Conservation (phyloP, 176 grass and related monocot genomes). For the Metroxylon sagu region DNA sequence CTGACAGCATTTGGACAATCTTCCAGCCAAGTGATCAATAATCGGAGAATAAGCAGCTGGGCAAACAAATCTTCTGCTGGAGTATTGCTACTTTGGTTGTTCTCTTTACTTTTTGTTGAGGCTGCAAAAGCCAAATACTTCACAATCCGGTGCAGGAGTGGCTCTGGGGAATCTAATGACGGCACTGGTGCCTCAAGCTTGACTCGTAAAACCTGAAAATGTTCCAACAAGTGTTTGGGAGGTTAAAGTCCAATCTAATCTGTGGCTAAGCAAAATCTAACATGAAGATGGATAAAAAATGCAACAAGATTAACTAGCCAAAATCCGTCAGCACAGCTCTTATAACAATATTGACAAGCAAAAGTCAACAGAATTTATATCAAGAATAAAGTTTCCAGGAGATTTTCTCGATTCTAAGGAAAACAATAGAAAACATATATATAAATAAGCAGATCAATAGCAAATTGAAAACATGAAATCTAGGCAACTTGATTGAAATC, state of each 20-base stretch:
- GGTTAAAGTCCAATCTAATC: conserved; percentile 11
- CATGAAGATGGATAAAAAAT: not conserved
- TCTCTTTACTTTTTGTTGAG: conserved; percentile 47
- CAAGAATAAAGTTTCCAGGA: too few species aligned
- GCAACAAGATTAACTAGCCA: not conserved
- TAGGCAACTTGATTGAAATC: too few species aligned
- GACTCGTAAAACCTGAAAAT: conserved; percentile 66
- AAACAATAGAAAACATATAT: conserved; percentile 17
- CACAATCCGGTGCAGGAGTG: conserved; percentile 63
- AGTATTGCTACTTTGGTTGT: conserved; percentile 28
- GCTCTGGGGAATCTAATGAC: conserved; percentile 65
- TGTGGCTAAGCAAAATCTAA: conserved; percentile 4
- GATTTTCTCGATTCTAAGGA: not conserved
- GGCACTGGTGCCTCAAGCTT: conserved; percentile 63
- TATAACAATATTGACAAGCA: too few species aligned
- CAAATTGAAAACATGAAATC: too few species aligned
- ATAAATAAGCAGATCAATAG: conserved; percentile 2
- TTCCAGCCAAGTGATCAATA: conserved; percentile 74
- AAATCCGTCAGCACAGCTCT: too few species aligned
- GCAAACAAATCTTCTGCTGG: conserved; percentile 41
- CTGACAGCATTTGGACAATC: conserved; percentile 80
- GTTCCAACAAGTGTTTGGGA: conserved; percentile 1
- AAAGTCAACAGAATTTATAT: too few species aligned
- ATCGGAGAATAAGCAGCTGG: conserved; percentile 64
- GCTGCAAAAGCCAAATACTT: conserved; percentile 70